Conservation (phyloP, 176 grass and related monocot species). For the Chrysopogon serrulatus region DNA sequence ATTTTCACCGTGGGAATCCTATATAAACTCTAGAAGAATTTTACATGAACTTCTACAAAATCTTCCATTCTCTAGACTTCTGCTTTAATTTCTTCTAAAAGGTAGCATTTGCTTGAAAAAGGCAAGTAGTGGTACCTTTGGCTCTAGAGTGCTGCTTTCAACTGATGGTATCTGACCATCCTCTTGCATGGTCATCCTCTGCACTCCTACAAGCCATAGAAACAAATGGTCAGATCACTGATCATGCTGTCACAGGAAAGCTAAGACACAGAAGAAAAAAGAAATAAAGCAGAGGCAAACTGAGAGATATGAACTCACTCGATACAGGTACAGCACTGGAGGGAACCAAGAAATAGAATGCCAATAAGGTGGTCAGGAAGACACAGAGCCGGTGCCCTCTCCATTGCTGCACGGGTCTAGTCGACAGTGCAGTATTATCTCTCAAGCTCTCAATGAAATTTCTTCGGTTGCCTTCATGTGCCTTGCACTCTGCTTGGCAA, state of each 20-base stretch:
- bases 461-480: constrained; percentile 19
- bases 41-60: neutral
- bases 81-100: neutral
- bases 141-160: neutral
- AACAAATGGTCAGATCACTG: neutral
- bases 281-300: neutral
- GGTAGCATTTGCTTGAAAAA: neutral
- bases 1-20: neutral
- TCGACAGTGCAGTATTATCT: neutral
- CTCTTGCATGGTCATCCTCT: constrained; percentile 26
- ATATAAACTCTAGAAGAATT: neutral
- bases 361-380: constrained; percentile 33
- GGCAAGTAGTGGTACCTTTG: constrained; percentile 27
- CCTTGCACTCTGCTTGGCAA: neutral
- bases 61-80: neutral
- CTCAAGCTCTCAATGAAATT: constrained; percentile 2
- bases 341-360: constrained; percentile 24
- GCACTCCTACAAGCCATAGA: constrained; percentile 37
- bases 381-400: constrained; percentile 20
- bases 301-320: constrained; percentile 39
- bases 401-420: constrained; percentile 18
- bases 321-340: constrained; percentile 54
- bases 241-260: neutral
- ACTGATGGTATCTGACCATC: constrained; percentile 14
- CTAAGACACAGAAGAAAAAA: neutral